Percentiles rank a stretch among this genome's conserved stretches.
Evolutionary conservation across 768 basidiomycete genomes (phyloP).

Genomic region (Hericium alpestre): DNA sequence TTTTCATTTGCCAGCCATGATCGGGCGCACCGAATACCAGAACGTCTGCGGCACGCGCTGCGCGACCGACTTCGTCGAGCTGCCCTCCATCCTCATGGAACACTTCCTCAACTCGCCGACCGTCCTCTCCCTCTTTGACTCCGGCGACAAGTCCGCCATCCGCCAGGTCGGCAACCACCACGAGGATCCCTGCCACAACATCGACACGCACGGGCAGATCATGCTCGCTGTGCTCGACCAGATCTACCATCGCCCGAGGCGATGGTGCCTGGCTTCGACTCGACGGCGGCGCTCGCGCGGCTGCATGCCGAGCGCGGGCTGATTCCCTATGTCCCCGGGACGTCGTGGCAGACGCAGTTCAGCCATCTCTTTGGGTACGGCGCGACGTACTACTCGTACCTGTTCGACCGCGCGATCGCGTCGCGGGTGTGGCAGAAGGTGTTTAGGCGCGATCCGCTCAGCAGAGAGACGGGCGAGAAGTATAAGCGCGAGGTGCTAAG

Average conservation of each 20-base stretch:
- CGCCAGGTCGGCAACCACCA: conserved; percentile 55
- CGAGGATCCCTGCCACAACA: conserved; percentile 64
- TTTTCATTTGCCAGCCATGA: conserved; percentile 65
- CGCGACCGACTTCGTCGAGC: conserved; percentile 95
- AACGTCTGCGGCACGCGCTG: conserved; percentile 97
- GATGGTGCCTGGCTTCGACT: conserved; percentile 51
- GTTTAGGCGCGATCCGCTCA: conserved; percentile 59
- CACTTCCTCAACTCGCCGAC: conserved; percentile 82
- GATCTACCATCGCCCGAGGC: conserved; percentile 71
- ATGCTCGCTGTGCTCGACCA: conserved; percentile 85
- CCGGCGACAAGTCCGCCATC: conserved; percentile 30
- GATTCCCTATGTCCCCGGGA: conserved; percentile 74
- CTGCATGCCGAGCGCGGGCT: conserved; percentile 63
- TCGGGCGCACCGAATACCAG: conserved; percentile 93
- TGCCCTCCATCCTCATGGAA: conserved; percentile 98
- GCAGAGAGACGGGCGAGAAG: conserved; percentile 66
- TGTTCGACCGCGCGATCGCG: conserved; percentile 94
- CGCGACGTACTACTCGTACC: conserved; percentile 95
- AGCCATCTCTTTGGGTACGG: conserved; percentile 94
- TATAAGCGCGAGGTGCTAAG: conserved; percentile 67
- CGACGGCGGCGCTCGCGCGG: conserved; percentile 52
- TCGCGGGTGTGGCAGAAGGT: conserved; percentile 78
- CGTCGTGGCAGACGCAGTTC: conserved; percentile 93
- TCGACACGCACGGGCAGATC: conserved; percentile 89
- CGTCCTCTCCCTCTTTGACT: conserved; percentile 73